These are phyloP conservation scores for Neofusicoccum kwambonambiense DNA, from an alignment of 2,329 filamentous ascomycete genomes.

Conservation along the genomic window DNA sequence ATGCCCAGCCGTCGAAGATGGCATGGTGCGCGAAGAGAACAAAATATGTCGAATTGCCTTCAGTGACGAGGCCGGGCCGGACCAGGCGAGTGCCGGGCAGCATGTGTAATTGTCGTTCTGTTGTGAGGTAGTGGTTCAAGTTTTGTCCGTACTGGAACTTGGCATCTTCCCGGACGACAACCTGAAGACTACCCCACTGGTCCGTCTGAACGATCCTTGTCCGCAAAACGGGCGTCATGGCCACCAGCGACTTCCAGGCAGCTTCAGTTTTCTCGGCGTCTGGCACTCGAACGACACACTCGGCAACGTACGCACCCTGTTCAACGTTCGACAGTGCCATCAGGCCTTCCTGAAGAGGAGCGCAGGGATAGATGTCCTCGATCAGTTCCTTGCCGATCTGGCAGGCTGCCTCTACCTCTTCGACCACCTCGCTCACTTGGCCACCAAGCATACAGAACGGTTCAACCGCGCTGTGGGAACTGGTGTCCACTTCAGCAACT, in stretches of 20 bases:
- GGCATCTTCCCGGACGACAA: constrained; percentile 28
- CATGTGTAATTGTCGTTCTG: constrained; percentile 28
- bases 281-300: neutral
- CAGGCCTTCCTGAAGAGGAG: constrained; percentile 55
- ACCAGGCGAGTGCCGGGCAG: constrained; percentile 29
- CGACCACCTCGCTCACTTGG: neutral
- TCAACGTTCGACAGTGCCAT: constrained; percentile 55
- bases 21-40: constrained; percentile 39
- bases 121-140: constrained; percentile 25
- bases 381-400: constrained; percentile 21
- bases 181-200: constrained; percentile 32
- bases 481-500: neutral
- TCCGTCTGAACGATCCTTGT: constrained; percentile 41
- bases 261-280: constrained; percentile 39
- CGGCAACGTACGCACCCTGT: constrained; percentile 53
- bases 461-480: neutral
- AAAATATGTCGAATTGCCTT: constrained; percentile 26
- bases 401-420: neutral
- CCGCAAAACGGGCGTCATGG: constrained; percentile 46
- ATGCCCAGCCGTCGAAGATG: constrained; percentile 38
- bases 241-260: constrained; percentile 47
- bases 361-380: constrained; percentile 58
- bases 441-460: neutral
- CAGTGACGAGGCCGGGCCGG: constrained; percentile 27
- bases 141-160: constrained; percentile 13